A percentile compares a stretch with the other conserved stretches of the same genome.
Evolutionary conservation across 257 asterid genomes (phyloP).

Genomic region (Voacanga thouarsii): DNA sequence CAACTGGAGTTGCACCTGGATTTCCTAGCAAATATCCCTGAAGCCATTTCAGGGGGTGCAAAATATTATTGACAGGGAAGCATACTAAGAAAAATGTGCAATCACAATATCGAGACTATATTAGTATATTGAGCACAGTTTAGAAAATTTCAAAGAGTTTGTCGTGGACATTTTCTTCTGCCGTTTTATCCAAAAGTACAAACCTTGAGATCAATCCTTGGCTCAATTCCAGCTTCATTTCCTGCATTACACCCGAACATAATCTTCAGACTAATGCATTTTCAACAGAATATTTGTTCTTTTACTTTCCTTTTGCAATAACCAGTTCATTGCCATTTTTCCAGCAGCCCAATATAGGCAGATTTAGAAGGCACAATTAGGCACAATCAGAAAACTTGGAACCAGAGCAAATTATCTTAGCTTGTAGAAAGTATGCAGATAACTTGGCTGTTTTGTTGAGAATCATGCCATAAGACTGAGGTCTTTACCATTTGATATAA

Average conservation of each 20-base stretch:
- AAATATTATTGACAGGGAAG: background rate
- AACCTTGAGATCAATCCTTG: constrained; percentile 18
- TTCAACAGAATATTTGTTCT: background rate
- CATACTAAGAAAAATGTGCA: background rate
- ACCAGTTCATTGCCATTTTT: background rate
- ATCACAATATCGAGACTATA: background rate
- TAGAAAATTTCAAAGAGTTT: background rate
- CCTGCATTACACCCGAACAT: constrained; percentile 11
- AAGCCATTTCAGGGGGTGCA: background rate
- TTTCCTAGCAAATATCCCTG: constrained; percentile 33
- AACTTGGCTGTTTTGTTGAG: background rate
- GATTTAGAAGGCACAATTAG: too few relatives aligned
- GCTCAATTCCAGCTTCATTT: constrained; percentile 9
- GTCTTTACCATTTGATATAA: constrained; percentile 16
- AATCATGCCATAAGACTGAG: background rate
- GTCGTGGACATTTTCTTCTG: background rate
- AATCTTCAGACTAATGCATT: background rate
- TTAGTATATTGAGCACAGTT: background rate
- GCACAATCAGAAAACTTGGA: background rate
- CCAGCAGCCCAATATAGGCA: too few relatives aligned
- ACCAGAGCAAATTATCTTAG: too few relatives aligned
- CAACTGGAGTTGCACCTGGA: background rate
- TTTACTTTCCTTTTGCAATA: too few relatives aligned
- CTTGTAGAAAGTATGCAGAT: background rate
- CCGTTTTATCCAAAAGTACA: background rate